Base-by-base conservation (phyloP, 257 asterid species). In the Lycium barbarum region DNA sequence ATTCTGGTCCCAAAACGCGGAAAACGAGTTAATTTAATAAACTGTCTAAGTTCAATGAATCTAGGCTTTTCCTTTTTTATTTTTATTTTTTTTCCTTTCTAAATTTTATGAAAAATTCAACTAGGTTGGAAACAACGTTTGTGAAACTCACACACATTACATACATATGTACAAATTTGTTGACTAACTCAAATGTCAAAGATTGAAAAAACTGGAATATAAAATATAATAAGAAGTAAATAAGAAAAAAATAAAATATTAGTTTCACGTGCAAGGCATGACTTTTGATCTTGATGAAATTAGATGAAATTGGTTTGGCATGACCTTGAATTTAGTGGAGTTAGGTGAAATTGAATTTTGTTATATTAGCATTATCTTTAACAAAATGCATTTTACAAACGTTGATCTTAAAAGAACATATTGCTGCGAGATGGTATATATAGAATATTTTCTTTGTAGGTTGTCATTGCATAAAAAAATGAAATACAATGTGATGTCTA, bases 281-380 rank as follows among this genome's bases (percentile, higher is more conserved):
- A 76, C 81, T 49, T 40, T 51, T 76, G 63, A 51, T 76, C 5
- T 22, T 74, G 14, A 76, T 26, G 38, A 15, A 76, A 17, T 76
- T 51, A 13, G 63, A 47, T 76, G 47, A 12, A 76, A 26, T 51
- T 51, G 82, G 47, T 51, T 76, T 76, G 81, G 81, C 43, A 49
- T 74, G 61, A 20, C 40, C 61, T 49, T 47, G 6, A 26, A 74
- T 12, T 49, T 49, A 8, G n/a, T 59, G 10, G 65, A 59, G 33
- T 59, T 59, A 47, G 81, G 62, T 74, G 45, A 74, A 49, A 74
- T 12, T 47, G 20, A 3, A 45, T 59, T 26, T 26, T 26, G 33
- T 26, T 26, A 26, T 26, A 26, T 26, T 0, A 26, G 33, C 33
- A 26, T 26, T 26, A 26, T 26, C 33, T 26, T 26, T 26, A 26